Conservation (phyloP, 768 basidiomycete species). For the Infundibulicybe gibba region DNA sequence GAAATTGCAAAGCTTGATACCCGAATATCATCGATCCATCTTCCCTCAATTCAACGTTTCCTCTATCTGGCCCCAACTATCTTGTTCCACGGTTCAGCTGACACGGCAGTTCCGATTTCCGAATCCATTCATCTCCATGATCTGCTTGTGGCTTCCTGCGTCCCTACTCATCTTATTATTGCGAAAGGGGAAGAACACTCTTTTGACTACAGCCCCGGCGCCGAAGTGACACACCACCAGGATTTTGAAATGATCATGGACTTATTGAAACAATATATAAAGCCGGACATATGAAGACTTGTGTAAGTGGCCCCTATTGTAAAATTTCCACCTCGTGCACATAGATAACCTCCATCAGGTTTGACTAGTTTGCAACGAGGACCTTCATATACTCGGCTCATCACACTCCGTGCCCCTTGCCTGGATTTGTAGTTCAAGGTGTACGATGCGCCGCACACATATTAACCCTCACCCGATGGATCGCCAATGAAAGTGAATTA, state of each 20-base stretch:
- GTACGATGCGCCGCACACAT: no score
- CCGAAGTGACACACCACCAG: constrained; percentile 34
- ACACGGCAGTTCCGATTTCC: constrained; percentile 38
- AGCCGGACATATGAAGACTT: not conserved
- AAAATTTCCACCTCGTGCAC: no score
- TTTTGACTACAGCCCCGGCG: constrained; percentile 47
- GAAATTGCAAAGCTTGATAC: constrained; percentile 14
- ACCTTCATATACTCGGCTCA: no score
- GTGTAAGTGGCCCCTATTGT: no score
- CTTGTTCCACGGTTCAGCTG: constrained; percentile 43
- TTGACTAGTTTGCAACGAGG: no score
- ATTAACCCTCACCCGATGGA: no score
- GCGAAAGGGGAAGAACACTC: constrained; percentile 41
- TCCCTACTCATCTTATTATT: constrained; percentile 25
- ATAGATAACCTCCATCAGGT: no score
- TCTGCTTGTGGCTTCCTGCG: constrained; percentile 24
- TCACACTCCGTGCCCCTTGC: no score
- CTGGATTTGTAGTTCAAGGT: no score
- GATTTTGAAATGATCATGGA: constrained; percentile 31
- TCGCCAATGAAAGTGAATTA: no score
- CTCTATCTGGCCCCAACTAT: constrained; percentile 41
- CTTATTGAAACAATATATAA: constrained; percentile 24
- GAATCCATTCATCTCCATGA: constrained; percentile 35
- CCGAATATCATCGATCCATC: constrained; percentile 23
- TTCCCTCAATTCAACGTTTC: constrained; percentile 43